phyloP scores from a whole-genome alignment of 129 eudicot genomes.

The Scalesia atractyloides region DNA sequence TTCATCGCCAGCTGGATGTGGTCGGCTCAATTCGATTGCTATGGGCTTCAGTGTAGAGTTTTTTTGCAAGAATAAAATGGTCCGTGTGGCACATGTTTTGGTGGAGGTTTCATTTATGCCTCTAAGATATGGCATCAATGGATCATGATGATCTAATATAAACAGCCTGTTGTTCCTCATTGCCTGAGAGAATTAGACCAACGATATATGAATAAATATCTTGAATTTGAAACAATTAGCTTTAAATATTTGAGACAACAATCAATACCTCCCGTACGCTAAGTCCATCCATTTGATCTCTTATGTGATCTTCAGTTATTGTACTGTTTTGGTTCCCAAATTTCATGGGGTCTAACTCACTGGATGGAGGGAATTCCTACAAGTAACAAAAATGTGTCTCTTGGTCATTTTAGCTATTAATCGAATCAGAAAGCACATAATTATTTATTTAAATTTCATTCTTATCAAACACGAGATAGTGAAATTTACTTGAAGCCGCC shows the following conservation, averaged over 20 bases:
- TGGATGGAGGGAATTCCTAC: conserved; percentile 67
- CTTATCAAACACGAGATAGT: neutral
- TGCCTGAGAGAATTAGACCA: conserved; percentile 37
- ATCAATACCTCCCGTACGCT: conserved; percentile 45
- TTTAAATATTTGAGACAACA: neutral
- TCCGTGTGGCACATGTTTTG: conserved; percentile 67
- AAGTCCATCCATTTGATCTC: conserved; percentile 48
- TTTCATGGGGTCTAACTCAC: conserved; percentile 48
- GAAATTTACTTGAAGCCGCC: conserved; percentile 58
- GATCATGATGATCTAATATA: conserved; percentile 73
- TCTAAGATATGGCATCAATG: conserved; percentile 70
- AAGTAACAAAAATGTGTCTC: neutral
- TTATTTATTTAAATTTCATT: neutral
- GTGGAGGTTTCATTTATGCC: conserved; percentile 64
- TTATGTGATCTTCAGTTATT: conserved; percentile 48
- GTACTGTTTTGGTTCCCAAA: conserved; percentile 58
- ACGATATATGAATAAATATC: conserved; percentile 1
- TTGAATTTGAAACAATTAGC: neutral
- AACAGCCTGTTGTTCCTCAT: conserved; percentile 42
- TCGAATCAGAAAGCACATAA: neutral
- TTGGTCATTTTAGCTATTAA: neutral
- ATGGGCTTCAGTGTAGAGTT: conserved; percentile 68
- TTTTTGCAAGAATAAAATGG: conserved; percentile 57
- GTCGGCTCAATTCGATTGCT: conserved; percentile 68
- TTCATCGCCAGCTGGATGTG: conserved; percentile 57